phyloP scores from a whole-genome alignment of 2,329 filamentous ascomycete species.

The Microcyclospora tardicrescens region DNA sequence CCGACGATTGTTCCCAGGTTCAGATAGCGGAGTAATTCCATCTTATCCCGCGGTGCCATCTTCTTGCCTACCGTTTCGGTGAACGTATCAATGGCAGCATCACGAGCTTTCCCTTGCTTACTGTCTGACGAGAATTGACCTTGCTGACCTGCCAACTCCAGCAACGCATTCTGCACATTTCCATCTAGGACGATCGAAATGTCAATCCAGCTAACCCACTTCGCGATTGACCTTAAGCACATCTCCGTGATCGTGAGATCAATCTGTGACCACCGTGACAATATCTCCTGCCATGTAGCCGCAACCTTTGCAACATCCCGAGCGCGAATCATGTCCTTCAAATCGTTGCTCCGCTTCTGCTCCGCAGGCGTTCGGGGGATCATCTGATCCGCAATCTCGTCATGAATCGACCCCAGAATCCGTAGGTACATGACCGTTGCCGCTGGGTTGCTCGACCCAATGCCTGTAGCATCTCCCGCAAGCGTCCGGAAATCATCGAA shows the following conservation, averaged over 20 bases:
- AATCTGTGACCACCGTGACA: conserved; percentile 58
- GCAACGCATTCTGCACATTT: conserved; percentile 69
- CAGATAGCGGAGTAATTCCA: conserved; percentile 82
- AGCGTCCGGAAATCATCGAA: conserved; percentile 79
- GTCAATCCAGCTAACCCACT: conserved; percentile 98
- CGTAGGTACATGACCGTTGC: conserved; percentile 82
- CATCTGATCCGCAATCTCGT: conserved; percentile 91
- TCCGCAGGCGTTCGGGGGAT: conserved; percentile 66
- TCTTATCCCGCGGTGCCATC: conserved; percentile 89
- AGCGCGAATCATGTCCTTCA: conserved; percentile 81
- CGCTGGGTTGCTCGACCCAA: conserved; percentile 50
- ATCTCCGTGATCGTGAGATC: conserved; percentile 67
- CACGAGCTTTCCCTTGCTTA: conserved; percentile 59
- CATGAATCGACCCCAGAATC: conserved; percentile 78
- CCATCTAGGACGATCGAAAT: conserved; percentile 88
- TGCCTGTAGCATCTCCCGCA: conserved; percentile 47
- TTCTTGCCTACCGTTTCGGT: conserved; percentile 96
- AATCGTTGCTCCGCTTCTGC: conserved; percentile 69
- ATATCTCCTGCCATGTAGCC: conserved; percentile 79
- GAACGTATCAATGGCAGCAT: conserved; percentile 86
- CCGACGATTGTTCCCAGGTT: conserved; percentile 75
- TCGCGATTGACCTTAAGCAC: conserved; percentile 80
- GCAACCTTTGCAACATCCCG: conserved; percentile 83
- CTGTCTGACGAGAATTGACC: conserved; percentile 46
- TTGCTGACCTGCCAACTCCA: conserved; percentile 71